Conservation (phyloP, 2,329 filamentous ascomycete species). For the Orbilia quercus region DNA sequence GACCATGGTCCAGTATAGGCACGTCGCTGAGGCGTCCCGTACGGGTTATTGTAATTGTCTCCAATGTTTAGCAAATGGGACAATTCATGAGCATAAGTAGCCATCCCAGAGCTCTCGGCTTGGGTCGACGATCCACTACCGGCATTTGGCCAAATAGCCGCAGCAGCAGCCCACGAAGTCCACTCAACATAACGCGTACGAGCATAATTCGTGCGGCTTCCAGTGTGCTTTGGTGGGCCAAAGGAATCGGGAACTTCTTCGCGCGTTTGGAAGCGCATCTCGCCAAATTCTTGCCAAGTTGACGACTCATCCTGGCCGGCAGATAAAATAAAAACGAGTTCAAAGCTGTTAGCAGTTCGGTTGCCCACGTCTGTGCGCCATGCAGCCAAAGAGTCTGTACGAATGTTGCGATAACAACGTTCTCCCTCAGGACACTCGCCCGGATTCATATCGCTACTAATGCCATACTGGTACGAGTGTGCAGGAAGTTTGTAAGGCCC, state of each 20-base stretch:
- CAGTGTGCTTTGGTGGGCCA: constrained; percentile 65
- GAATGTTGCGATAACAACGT: constrained; percentile 66
- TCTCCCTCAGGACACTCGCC: constrained; percentile 65
- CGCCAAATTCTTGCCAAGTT: constrained; percentile 70
- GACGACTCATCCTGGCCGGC: constrained; percentile 70
- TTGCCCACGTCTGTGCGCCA: constrained; percentile 69
- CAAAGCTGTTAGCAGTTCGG: constrained; percentile 66
- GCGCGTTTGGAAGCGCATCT: constrained; percentile 67
- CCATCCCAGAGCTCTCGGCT: constrained; percentile 68
- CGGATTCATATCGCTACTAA: constrained; percentile 67
- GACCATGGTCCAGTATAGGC: constrained; percentile 68
- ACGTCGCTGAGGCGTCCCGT: constrained; percentile 65
- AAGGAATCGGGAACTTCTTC: constrained; percentile 67
- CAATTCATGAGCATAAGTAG: constrained; percentile 69
- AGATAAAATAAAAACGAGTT: constrained; percentile 69
- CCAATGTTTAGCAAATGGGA: constrained; percentile 68
- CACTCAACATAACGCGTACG: constrained; percentile 68
- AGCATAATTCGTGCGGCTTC: constrained; percentile 65
- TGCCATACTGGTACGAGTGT: constrained; percentile 67
- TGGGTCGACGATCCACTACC: constrained; percentile 68
- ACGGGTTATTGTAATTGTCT: constrained; percentile 71
- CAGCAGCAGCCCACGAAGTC: constrained; percentile 68
- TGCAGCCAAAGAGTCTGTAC: constrained; percentile 66
- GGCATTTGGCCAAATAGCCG: constrained; percentile 69
- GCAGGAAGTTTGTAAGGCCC: constrained; percentile 68